Conservation (phyloP, 2,329 filamentous ascomycete species). For the Fusarium algeriense region DNA sequence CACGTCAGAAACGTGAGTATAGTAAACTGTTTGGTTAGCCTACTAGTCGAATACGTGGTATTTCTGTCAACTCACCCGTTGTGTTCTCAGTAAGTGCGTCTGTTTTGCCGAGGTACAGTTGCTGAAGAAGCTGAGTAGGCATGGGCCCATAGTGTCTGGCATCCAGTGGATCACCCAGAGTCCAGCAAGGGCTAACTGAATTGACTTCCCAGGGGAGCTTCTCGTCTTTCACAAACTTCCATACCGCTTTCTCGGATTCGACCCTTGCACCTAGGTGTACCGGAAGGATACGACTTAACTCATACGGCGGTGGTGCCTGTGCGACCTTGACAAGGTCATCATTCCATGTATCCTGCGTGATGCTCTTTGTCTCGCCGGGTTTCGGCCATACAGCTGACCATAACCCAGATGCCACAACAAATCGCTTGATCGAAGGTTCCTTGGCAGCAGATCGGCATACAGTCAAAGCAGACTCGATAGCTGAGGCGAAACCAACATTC, state of each 20-base stretch:
- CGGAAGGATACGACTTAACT: slow-evolving; percentile 9
- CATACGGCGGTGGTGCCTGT: slow-evolving; percentile 37
- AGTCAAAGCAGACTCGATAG: slow-evolving; percentile 23
- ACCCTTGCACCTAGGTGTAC: slow-evolving; percentile 26
- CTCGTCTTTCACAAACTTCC: slow-evolving; percentile 37
- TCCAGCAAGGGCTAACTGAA: slow-evolving; percentile 31
- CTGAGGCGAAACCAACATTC: slow-evolving; percentile 24
- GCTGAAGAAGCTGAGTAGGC: slow-evolving; percentile 36
- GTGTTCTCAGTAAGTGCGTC: slow-evolving; percentile 2
- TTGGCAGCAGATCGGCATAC: slow-evolving; percentile 37
- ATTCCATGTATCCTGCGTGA: slow-evolving; percentile 38
- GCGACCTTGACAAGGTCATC: slow-evolving; percentile 22
- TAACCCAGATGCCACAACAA: slow-evolving; percentile 34
- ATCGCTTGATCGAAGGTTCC: slow-evolving; percentile 32
- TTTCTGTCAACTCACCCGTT: slow-evolving; percentile 5
- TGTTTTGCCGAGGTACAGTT: slow-evolving; percentile 34
- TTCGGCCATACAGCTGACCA: slow-evolving; percentile 32
- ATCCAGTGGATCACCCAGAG: slow-evolving; percentile 17
- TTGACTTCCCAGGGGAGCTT: slow-evolving; percentile 38
- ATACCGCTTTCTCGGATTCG: slow-evolving; percentile 40
- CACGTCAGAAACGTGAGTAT: slow-evolving; percentile 36
- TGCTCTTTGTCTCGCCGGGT: slow-evolving; percentile 1
- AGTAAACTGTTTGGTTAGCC: slow-evolving; percentile 32
- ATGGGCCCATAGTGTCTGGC: slow-evolving; percentile 31
- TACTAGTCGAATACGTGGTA: rapidly evolving